These are phyloP conservation scores for Corynascus novoguineensis DNA, from an alignment of 495 filamentous ascomycete species.

Conservation along the genomic window DNA sequence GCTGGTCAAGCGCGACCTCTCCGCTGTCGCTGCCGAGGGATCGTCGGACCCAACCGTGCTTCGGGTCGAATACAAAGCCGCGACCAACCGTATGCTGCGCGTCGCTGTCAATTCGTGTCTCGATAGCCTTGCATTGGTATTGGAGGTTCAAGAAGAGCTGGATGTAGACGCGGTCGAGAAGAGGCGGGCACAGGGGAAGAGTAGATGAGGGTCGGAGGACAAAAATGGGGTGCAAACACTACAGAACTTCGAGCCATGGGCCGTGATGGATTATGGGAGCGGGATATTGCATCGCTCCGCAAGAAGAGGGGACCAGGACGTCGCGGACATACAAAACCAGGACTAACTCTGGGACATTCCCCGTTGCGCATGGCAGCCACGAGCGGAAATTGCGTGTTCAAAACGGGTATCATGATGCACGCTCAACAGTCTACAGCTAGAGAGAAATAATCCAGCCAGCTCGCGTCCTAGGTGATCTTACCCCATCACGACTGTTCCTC, in stretches of 20 bases:
- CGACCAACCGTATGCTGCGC: slow-evolving; percentile 91
- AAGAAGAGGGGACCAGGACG: background rate
- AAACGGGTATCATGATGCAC: slow-evolving; percentile 2
- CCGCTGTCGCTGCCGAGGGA: slow-evolving; percentile 29
- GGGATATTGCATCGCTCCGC: background rate
- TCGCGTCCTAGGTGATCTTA: background rate
- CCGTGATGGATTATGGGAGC: too few relatives aligned
- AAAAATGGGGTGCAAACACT: background rate
- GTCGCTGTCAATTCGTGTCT: slow-evolving; percentile 98
- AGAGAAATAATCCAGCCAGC: background rate
- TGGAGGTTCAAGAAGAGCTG: slow-evolving; percentile 82
- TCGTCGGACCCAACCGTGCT: slow-evolving; percentile 52
- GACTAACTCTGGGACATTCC: background rate
- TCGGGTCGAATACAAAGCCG: slow-evolving; percentile 73
- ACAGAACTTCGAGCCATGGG: too few relatives aligned
- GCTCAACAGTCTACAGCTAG: background rate
- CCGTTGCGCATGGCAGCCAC: background rate
- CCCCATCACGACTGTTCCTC: slow-evolving; percentile 18
- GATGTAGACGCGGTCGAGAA: slow-evolving; percentile 71
- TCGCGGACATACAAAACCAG: background rate
- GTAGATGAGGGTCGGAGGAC: background rate
- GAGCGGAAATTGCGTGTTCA: background rate
- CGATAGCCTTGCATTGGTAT: slow-evolving; percentile 76
- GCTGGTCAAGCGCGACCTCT: slow-evolving; percentile 67
- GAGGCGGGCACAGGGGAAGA: slow-evolving; percentile 1